A percentile compares a stretch with the other conserved stretches of the same genome.
Conservation (phyloP, 2,329 filamentous ascomycete species). For the Microsporum canis region DNA sequence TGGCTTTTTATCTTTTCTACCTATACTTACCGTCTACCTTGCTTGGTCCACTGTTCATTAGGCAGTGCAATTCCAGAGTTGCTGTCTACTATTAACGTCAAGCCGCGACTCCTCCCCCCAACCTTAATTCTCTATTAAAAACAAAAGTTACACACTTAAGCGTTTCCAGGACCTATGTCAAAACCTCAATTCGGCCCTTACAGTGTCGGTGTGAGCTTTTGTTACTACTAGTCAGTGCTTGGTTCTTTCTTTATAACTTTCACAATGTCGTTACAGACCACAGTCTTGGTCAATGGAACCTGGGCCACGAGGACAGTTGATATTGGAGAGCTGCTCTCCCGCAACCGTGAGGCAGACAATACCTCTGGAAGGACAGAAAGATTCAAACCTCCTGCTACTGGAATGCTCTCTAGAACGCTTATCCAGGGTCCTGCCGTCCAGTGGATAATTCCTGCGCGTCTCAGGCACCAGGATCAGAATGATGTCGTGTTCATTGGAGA, state of each 20-base stretch:
- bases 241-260: not conserved
- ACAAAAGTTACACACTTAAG: too few species aligned
- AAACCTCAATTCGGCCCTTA: not conserved
- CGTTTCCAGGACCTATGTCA: not conserved
- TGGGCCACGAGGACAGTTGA: slow-evolving; percentile 14
- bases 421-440: slow-evolving; percentile 63
- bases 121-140: too few species aligned
- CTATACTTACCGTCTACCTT: not conserved
- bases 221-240: not conserved
- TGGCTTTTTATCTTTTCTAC: not conserved
- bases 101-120: too few species aligned
- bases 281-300: slow-evolving; percentile 13
- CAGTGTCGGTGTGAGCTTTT: not conserved
- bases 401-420: slow-evolving; percentile 67
- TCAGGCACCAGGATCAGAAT: slow-evolving; percentile 58
- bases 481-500: slow-evolving; percentile 84
- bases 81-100: too few species aligned
- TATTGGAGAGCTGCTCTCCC: slow-evolving; percentile 14
- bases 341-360: slow-evolving; percentile 9
- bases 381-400: slow-evolving; percentile 45
- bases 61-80: not conserved
- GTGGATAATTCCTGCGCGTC: slow-evolving; percentile 66
- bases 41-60: not conserved
- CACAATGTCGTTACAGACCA: slow-evolving; percentile 16
- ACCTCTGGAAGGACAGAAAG: slow-evolving; percentile 18